phyloP scores from a whole-genome alignment of 495 filamentous ascomycete species.

The Aspergillus panamensis region DNA sequence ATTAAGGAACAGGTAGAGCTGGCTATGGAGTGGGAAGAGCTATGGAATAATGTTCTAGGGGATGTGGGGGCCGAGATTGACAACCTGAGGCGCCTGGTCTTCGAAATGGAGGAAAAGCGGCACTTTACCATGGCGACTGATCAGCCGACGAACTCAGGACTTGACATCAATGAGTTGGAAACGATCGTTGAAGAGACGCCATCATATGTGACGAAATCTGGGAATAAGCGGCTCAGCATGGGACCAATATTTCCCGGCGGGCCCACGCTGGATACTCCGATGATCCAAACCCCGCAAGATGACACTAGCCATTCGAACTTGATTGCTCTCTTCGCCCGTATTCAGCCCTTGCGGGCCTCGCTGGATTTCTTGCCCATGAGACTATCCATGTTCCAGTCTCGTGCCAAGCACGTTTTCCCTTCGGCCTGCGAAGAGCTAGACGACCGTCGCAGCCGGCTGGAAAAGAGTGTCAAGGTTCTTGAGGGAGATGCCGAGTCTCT shows the following conservation, averaged over 20 bases:
- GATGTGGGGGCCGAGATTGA: constrained; percentile 92
- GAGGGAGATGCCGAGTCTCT: constrained; percentile 84
- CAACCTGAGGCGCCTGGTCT: constrained; percentile 74
- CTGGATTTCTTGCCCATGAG: constrained; percentile 97
- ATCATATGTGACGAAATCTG: constrained; percentile 43
- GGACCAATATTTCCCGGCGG: constrained; percentile 53
- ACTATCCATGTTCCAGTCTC: constrained; percentile 73
- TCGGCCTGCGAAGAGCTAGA: constrained; percentile 88
- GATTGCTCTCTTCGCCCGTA: constrained; percentile 83
- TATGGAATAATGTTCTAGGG: constrained; percentile 89
- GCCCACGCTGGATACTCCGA: constrained; percentile 54
- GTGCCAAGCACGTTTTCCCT: constrained; percentile 74
- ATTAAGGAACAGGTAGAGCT: constrained; percentile 90
- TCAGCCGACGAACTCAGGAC: constrained; percentile 48
- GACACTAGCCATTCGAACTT: constrained; percentile 73
- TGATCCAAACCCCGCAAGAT: constrained; percentile 61
- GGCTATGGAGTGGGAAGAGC: constrained; percentile 97
- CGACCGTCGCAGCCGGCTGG: constrained; percentile 62
- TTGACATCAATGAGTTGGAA: constrained; percentile 87
- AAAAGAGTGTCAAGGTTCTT: constrained; percentile 75
- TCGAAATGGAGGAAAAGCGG: constrained; percentile 93
- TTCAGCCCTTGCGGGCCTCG: constrained; percentile 90
- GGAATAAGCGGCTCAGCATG: constrained; percentile 64
- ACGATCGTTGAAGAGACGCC: constrained; percentile 91
- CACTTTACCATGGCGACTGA: constrained; percentile 66